These are phyloP conservation scores for Tuctoria greenei DNA, from an alignment of 176 grass and related monocot species.

Conservation along the genomic window DNA sequence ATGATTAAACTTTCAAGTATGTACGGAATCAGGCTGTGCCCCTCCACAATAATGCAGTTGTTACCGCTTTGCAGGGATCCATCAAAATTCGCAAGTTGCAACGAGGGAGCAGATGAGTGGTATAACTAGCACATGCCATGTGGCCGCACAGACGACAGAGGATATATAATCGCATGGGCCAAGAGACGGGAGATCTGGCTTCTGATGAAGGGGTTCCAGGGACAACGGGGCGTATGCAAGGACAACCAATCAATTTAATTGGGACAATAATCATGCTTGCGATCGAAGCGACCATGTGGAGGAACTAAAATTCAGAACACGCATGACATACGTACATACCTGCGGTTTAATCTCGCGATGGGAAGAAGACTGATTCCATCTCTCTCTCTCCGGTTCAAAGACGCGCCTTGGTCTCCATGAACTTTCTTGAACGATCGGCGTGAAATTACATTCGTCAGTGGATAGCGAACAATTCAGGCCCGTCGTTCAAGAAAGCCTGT, in stretches of 20 bases:
- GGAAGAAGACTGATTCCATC: neutral
- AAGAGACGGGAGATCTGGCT: neutral
- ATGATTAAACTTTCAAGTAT: neutral
- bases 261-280: constrained; percentile 15
- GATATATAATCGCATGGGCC: neutral
- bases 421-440: constrained; percentile 60
- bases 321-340: neutral
- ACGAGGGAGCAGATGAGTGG: neutral
- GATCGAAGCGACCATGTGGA: constrained; percentile 25
- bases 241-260: neutral
- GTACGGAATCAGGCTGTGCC: constrained; percentile 9
- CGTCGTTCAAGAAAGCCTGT: constrained; percentile 73
- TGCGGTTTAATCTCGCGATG: neutral
- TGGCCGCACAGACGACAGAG: neutral
- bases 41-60: neutral
- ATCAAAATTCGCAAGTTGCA: neutral
- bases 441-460: neutral
- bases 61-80: neutral
- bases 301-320: neutral
- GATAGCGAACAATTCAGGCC: constrained; percentile 1
- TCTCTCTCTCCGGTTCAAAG: neutral
- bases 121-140: constrained; percentile 16
- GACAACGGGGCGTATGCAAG: constrained; percentile 23
- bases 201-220: neutral
- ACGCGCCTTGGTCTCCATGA: constrained; percentile 39